A percentile compares a stretch with the other conserved stretches of the same genome.
Evolutionary conservation across 1,284 basidiomycete genomes (phyloP).

Genomic region (Rhodotorula sp.): DNA sequence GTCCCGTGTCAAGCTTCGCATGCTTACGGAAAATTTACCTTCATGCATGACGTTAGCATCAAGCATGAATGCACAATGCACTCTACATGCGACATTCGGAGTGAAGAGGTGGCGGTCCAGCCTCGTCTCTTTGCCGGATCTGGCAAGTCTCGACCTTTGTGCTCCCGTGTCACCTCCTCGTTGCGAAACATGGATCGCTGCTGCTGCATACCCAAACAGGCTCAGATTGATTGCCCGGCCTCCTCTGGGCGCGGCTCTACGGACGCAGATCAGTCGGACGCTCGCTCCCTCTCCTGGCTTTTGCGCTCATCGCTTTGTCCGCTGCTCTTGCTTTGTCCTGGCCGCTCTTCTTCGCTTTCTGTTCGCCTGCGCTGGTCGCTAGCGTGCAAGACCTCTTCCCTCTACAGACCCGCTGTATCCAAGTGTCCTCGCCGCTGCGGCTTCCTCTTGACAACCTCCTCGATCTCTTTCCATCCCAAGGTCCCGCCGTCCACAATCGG

Average conservation of each 20-base stretch:
- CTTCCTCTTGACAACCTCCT: neutral
- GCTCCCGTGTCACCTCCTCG: neutral
- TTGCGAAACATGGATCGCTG: neutral
- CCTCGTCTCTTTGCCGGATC: neutral
- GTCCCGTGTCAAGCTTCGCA: neutral
- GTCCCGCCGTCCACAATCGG: constrained; percentile 38
- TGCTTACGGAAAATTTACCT: too few relatives aligned
- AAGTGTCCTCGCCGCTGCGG: neutral
- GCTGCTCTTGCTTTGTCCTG: neutral
- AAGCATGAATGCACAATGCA: too few relatives aligned
- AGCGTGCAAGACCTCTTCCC: neutral
- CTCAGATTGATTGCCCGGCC: too few relatives aligned
- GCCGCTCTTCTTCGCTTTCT: neutral
- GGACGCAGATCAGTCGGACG: neutral
- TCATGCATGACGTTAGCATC: too few relatives aligned
- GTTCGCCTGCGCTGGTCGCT: constrained; percentile 13
- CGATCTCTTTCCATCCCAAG: constrained; percentile 11
- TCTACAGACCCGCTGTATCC: neutral
- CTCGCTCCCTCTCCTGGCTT: neutral
- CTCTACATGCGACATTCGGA: too few relatives aligned
- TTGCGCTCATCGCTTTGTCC: neutral
- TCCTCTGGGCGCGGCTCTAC: neutral
- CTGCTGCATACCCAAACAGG: neutral
- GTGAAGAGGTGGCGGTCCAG: too few relatives aligned
- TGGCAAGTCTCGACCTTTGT: neutral